Conservation (phyloP, 116 monocot genomes). For the Cymodocea nodosa region DNA sequence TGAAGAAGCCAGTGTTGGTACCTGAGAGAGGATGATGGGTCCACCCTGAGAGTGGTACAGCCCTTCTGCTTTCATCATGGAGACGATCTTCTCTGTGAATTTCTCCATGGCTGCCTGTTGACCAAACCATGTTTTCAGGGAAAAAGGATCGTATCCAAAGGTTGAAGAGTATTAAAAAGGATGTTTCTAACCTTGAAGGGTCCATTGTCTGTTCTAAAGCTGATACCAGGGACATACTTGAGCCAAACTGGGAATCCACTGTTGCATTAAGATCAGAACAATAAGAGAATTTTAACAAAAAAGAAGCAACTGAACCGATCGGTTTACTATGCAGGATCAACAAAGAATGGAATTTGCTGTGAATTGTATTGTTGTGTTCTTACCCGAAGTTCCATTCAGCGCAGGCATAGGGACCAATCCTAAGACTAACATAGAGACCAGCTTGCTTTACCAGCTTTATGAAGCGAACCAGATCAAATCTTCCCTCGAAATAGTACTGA, state of each 20-base stretch:
- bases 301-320: not conserved
- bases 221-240: conserved; percentile 95
- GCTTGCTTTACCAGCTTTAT: conserved; percentile 40
- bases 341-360: not conserved
- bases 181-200: conserved; percentile 59
- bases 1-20: not conserved
- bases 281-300: not conserved
- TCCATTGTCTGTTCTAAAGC: conserved; percentile 86
- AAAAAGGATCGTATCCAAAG: not conserved
- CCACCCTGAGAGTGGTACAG: conserved; percentile 82
- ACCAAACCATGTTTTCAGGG: not conserved
- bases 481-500: conserved; percentile 49
- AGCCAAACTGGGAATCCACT: conserved; percentile 98
- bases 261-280: conserved; percentile 1
- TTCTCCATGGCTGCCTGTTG: conserved; percentile 63
- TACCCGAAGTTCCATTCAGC: conserved; percentile 63
- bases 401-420: conserved; percentile 51
- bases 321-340: not conserved
- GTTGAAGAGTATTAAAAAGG: not conserved
- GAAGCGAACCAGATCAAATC: conserved; percentile 42
- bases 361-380: not conserved
- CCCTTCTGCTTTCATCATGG: conserved; percentile 84
- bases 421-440: conserved; percentile 40
- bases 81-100: conserved; percentile 83
- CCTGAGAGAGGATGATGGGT: conserved; percentile 95